Base-by-base conservation (phyloP, 495 filamentous ascomycete species). In the Podospora comata region DNA sequence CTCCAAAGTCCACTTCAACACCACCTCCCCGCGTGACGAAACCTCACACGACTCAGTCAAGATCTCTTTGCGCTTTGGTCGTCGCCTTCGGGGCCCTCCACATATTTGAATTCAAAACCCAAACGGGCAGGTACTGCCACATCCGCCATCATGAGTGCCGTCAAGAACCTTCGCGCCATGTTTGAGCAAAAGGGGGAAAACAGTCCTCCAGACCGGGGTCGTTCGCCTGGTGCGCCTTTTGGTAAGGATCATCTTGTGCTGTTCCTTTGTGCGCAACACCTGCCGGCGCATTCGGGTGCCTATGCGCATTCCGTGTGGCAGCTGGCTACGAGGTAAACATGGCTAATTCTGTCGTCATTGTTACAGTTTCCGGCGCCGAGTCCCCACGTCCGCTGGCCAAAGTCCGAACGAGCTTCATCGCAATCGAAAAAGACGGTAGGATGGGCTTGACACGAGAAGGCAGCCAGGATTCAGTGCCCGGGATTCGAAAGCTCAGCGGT, bases 331-430 rank as follows among this genome's bases (percentile, higher is more conserved):
- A n/a, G 54, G 32, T 23, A 26, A 54, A 59, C 56, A 18, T 64
- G 26, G 67, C 72, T 73, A 71, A 74, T 59, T 23, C 11, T 57
- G 60, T 4, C 16, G 23, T 67, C 48, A 54, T 57, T 56, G 20
- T 55, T 5, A 27, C 61, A 64, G 60, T 34, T 60, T 61, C 65
- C 59, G 66, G 70, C 55, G 65, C 26, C 60, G 80, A 80, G 32
- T 83, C 81, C 16, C 83, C 83, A 19, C 83, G 90, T 68, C 91
- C 87, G 27, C 83, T 92, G 19, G 90, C 89, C 64, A 94, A 90
- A 78, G 87, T 96, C 60, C 86, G 92, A 65, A 92, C 92, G 39
- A 93, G 86, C 74, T 97, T 97, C 76, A 86, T 96, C 58, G 86
- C 90, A 2, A 88, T 97, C 18, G 91, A 94, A 67, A 84, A 84